Conservation (phyloP, 371 early-diverging fungal species). For the Mortierella sp. region DNA sequence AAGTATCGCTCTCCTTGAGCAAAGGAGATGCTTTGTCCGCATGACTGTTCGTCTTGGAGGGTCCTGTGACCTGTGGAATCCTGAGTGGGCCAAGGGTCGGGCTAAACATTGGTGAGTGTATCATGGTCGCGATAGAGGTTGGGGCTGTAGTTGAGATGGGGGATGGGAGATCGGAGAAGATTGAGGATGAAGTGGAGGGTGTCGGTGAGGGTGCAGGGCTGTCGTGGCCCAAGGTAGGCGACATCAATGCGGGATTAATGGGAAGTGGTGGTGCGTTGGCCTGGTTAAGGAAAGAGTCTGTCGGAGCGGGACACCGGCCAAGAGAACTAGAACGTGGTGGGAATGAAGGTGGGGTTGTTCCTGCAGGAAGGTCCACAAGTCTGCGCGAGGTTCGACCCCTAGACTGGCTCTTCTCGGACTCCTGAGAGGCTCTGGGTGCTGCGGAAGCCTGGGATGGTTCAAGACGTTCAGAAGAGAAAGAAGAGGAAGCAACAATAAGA, state of each 20-base stretch:
- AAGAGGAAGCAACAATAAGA: conserved; percentile 38
- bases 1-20: background rate
- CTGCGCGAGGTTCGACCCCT: conserved; percentile 34
- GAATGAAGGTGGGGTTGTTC: conserved; percentile 20
- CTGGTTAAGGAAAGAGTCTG: conserved; percentile 11
- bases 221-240: background rate
- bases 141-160: background rate
- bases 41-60: too few species aligned
- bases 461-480: conserved; percentile 36
- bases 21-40: background rate
- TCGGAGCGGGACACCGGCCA: conserved; percentile 34
- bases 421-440: conserved; percentile 39
- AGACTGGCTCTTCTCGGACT: conserved; percentile 53
- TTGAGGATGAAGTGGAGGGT: background rate
- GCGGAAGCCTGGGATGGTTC: conserved; percentile 24
- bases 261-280: conserved; percentile 32
- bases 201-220: background rate
- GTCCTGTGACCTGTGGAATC: conserved; percentile 1
- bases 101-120: conserved; percentile 18
- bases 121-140: background rate
- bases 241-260: conserved; percentile 1
- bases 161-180: background rate
- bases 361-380: conserved; percentile 10
- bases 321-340: conserved; percentile 51
- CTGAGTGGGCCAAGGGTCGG: conserved; percentile 41